Evolutionary conservation across 139 green algal species (phyloP).

Genomic region (Chlamydomonas applanata): DNA sequence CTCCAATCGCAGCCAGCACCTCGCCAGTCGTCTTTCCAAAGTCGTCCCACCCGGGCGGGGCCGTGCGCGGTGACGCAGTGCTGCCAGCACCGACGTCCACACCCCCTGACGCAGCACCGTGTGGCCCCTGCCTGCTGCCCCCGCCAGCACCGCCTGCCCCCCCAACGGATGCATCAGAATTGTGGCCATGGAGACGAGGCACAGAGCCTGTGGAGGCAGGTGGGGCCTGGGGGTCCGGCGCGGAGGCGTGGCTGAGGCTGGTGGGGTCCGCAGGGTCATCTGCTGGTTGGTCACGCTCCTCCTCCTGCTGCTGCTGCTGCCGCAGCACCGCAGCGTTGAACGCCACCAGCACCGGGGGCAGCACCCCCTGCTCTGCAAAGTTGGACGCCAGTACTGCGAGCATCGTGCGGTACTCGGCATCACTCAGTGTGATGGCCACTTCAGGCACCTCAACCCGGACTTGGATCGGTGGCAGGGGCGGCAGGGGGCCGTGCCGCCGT

Average conservation of each 20-base stretch:
- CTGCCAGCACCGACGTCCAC: too few species aligned
- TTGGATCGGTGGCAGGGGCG: constrained; percentile 40
- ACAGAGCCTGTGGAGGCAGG: neutral
- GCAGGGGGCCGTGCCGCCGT: neutral
- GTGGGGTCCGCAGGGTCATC: neutral
- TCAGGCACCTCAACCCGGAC: constrained; percentile 51
- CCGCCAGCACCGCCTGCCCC: neutral
- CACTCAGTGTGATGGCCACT: constrained; percentile 53
- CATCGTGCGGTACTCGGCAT: constrained; percentile 74
- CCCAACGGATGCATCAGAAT: neutral
- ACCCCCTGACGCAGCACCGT: neutral
- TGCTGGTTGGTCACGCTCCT: too few species aligned
- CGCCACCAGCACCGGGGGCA: constrained; percentile 1
- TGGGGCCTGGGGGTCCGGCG: neutral
- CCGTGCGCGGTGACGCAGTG: too few species aligned
- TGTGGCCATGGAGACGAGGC: neutral
- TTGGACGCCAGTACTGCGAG: constrained; percentile 19
- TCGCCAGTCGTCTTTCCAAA: neutral
- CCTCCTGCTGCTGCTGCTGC: constrained; percentile 14
- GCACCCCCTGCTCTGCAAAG: constrained; percentile 8
- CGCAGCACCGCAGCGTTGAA: neutral
- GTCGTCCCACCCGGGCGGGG: neutral
- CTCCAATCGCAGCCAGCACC: constrained; percentile 34
- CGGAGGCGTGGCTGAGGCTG: neutral
- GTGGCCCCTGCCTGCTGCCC: neutral